phyloP scores from a whole-genome alignment of 2,329 filamentous ascomycete species.

The Epichloe sibirici region DNA sequence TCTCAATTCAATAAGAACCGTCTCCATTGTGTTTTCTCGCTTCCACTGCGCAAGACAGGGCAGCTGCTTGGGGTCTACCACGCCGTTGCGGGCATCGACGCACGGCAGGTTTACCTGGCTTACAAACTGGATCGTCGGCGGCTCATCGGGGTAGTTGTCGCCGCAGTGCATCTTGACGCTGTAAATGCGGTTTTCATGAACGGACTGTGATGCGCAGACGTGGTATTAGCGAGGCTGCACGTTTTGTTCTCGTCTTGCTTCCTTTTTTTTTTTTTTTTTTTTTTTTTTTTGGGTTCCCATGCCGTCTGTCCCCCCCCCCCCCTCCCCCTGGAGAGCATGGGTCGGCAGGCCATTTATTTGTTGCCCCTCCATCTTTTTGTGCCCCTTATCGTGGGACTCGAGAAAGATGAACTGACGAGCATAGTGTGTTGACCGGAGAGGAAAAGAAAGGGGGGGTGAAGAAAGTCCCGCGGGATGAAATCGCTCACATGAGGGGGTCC shows the following conservation, averaged over 20 bases:
- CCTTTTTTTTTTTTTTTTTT: neutral
- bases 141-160: conserved; percentile 73
- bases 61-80: conserved; percentile 75
- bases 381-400: too few species aligned
- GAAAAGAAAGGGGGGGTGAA: neutral
- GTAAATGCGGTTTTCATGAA: conserved; percentile 98
- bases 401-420: too few species aligned
- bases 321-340: too few species aligned
- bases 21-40: conserved; percentile 90
- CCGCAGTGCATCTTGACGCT: conserved; percentile 95
- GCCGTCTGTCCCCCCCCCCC: too few species aligned
- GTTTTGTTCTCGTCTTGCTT: neutral
- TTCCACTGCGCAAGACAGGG: conserved; percentile 85
- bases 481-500: conserved; percentile 73
- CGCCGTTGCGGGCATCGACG: conserved; percentile 66
- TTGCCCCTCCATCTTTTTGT: too few species aligned
- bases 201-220: conserved; percentile 46
- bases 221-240: conserved; percentile 5
- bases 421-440: neutral
- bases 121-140: conserved; percentile 83
- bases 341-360: too few species aligned
- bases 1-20: conserved; percentile 74
- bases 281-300: neutral
- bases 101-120: conserved; percentile 95
- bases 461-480: conserved; percentile 9